A percentile compares a stretch with the other conserved stretches of the same genome.
These are phyloP conservation scores for Lactarius hatsudake DNA, from an alignment of 768 basidiomycete genomes.

Conservation along the genomic window DNA sequence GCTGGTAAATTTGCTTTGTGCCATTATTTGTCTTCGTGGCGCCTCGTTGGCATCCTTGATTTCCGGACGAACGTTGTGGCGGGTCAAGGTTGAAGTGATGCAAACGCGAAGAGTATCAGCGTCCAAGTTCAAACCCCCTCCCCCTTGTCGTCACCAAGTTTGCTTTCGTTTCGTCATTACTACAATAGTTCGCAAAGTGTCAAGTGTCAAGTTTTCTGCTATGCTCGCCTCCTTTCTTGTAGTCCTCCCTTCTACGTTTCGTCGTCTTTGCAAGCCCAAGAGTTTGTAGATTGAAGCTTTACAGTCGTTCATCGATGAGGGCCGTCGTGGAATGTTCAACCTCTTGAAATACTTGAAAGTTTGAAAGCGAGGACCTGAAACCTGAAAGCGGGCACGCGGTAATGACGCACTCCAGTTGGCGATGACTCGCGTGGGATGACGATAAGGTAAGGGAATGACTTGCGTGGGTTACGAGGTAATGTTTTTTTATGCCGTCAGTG, in stretches of 20 bases:
- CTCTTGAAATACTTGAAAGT: slow-evolving; percentile 22
- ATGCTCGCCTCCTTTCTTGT: slow-evolving; percentile 54
- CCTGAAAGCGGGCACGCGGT: slow-evolving; percentile 5
- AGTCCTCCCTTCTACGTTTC: slow-evolving; percentile 43
- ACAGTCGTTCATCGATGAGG: slow-evolving; percentile 26
- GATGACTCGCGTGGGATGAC: slow-evolving; percentile 14
- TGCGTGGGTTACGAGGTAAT: slow-evolving; percentile 12
- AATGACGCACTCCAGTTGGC: slow-evolving; percentile 2
- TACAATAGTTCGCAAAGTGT: slow-evolving; percentile 52
- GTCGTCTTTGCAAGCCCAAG: slow-evolving; percentile 31
- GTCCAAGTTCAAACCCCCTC: slow-evolving; percentile 42
- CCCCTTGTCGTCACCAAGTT: slow-evolving; percentile 37
- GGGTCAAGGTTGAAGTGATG: slow-evolving; percentile 43
- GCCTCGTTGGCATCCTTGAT: slow-evolving; percentile 28
- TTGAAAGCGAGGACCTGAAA: slow-evolving; percentile 21
- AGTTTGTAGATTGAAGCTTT: slow-evolving; percentile 26
- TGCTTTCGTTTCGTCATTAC: slow-evolving; percentile 44
- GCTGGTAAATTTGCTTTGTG: slow-evolving; percentile 54
- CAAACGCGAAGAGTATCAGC: slow-evolving; percentile 37
- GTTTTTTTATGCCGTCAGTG: not conserved
- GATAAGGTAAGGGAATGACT: slow-evolving; percentile 22
- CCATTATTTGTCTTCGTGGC: slow-evolving; percentile 25
- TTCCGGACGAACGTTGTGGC: slow-evolving; percentile 26
- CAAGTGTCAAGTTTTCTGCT: slow-evolving; percentile 67
- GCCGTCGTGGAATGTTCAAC: slow-evolving; percentile 23